phyloP scores from a whole-genome alignment of 1,284 basidiomycete species.

The Gomphus bonarii region DNA sequence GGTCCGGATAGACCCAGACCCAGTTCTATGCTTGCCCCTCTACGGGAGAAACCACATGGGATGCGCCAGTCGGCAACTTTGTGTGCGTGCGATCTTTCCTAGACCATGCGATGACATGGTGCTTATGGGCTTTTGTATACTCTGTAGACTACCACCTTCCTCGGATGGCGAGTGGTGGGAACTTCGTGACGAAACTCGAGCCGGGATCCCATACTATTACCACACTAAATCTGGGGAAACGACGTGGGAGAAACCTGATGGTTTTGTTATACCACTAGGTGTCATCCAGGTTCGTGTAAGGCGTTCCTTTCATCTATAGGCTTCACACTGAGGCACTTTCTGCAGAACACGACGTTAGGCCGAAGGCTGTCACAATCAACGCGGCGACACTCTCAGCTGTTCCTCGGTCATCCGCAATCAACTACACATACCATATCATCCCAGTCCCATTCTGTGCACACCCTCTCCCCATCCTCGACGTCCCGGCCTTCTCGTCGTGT shows the following conservation, averaged over 20 bases:
- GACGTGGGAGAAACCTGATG: constrained; percentile 78
- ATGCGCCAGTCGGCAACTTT: constrained; percentile 82
- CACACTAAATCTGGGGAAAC: constrained; percentile 83
- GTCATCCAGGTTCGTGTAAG: constrained; percentile 60
- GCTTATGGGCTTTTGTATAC: neutral
- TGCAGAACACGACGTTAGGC: constrained; percentile 66
- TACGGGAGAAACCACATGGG: constrained; percentile 88
- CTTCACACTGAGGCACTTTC: neutral
- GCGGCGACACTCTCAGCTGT: constrained; percentile 6
- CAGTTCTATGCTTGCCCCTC: constrained; percentile 90
- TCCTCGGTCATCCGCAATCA: constrained; percentile 8
- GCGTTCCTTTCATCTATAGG: neutral
- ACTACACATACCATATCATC: constrained; percentile 3
- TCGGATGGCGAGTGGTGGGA: constrained; percentile 94
- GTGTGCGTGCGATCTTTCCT: constrained; percentile 41
- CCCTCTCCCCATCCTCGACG: constrained; percentile 2
- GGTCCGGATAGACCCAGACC: constrained; percentile 48
- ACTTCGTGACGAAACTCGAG: constrained; percentile 68
- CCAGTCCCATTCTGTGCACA: neutral
- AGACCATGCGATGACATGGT: neutral
- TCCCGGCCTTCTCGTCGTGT: neutral
- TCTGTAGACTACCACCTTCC: constrained; percentile 66
- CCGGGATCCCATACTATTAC: constrained; percentile 84
- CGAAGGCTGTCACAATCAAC: constrained; percentile 38
- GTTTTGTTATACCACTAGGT: constrained; percentile 84